Evolutionary conservation across 2,329 filamentous ascomycete species (phyloP), one percentile per base, ranked within the genome.

Genomic region (Exophiala calicioides): DNA sequence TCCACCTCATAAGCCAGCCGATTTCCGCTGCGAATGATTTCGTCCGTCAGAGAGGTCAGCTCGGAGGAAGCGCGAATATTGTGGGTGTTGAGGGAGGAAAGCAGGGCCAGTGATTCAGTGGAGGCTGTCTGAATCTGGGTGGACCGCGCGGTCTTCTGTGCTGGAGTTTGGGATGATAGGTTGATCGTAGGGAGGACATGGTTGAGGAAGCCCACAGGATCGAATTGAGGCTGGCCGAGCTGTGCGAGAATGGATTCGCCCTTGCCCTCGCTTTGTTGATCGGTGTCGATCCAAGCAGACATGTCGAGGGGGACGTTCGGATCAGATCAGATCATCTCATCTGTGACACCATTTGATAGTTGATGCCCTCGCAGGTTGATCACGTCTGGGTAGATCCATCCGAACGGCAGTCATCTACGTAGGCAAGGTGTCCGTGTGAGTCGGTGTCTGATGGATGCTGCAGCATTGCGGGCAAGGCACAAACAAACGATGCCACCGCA

Each of bases 1-100:
- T 97, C 91, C 15, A 97, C 91, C 68, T 97, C 88, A 63, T 98
- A 98, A 15, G 90, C 89, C 47, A 98, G 73, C 3, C 91, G 80
- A 55, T 88, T 89, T 19, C 90, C 88, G 61, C 88, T 90, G 47
- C 93, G 81, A 52, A 98, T 70, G 54, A 98, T 97, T 58, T 97
- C 93, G 66, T 98, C 91, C 8, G 93, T 96, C 50, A 97, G 75
- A 61, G 91, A 85, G 23, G 90, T 95, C 47, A 98, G 77, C 34
- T 84, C 87, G 43, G 78, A 82, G 10, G 90, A 89, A 5, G 96
- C 74, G 34, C 90, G 81, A 13, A 88, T 85, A 1, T 90, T 95
- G 65, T 96, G 89, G 6, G 88, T 86, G 62, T 88, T 94, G 61
- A 97, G 81, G 62, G 91, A 87, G 1, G 90, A 88, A 35, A 96